These are phyloP conservation scores for Scenedesmus sp. DNA, from an alignment of 163 green algal species.

Conservation along the genomic window DNA sequence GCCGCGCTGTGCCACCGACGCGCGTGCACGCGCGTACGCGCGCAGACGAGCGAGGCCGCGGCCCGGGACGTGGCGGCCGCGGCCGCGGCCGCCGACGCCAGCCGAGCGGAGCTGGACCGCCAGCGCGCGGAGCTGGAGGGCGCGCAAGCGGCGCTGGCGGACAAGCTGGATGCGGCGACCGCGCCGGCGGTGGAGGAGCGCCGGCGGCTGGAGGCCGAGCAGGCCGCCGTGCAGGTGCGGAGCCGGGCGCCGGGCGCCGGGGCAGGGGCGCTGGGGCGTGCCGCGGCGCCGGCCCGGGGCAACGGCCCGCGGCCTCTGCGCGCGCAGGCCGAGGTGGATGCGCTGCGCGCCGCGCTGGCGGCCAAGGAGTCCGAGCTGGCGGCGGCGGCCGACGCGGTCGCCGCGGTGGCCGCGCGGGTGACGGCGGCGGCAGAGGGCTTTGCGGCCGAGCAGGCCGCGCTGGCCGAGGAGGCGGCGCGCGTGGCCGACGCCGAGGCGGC, in stretches of 20 bases:
- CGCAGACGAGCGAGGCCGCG: neutral
- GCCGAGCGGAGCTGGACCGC: neutral
- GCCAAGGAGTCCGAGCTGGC: conserved; percentile 50
- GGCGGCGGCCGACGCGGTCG: conserved; percentile 38
- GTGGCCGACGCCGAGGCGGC: conserved; percentile 38
- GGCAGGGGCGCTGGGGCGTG: neutral
- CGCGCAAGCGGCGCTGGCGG: conserved; percentile 32
- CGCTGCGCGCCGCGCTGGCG: conserved; percentile 45
- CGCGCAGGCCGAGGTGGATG: conserved; percentile 46
- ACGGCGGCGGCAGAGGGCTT: conserved; percentile 35
- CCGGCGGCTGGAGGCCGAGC: neutral
- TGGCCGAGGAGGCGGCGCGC: conserved; percentile 41
- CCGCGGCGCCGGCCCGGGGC: neutral
- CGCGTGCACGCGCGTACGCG: neutral
- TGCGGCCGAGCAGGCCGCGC: conserved; percentile 38
- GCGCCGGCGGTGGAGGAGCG: conserved; percentile 24
- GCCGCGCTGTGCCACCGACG: too few species aligned
- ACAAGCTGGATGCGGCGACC: conserved; percentile 43
- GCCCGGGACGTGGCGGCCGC: conserved; percentile 12
- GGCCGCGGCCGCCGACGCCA: neutral
- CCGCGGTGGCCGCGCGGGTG: conserved; percentile 47
- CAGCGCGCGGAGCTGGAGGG: conserved; percentile 1
- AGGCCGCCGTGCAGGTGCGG: neutral
- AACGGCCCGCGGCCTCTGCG: neutral
- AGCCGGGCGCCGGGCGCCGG: neutral